Base-by-base conservation (phyloP, 257 asterid genomes). In the Mentha longifolia region DNA sequence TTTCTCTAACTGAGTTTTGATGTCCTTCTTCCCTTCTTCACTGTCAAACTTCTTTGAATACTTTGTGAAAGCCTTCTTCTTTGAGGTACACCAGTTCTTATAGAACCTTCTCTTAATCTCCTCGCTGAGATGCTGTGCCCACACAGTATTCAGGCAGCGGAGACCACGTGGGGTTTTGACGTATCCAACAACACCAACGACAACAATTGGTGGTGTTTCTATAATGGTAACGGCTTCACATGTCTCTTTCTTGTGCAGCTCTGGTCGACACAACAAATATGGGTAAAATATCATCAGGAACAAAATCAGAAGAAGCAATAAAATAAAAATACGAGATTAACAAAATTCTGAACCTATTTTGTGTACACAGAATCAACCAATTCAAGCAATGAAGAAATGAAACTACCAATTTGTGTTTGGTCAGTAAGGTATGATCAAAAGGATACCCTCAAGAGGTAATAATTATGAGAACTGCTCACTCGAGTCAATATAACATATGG, bases 41-140 rank as follows among this genome's bases (percentile, higher is more conserved):
- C 73, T 73, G 8, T 85, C 92, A 12, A 74, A 76, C 63, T 86
- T 90, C 85, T 88, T 88, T 0, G 92, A 70, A 41, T 88, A 90
- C 81, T 86, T 90, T 1, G 86, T 62, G 56, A 90, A 88, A 3
- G 95, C 96, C 76, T 88, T 90, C 91, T 86, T 84, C 54, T 87
- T 89, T 3, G 96, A 89, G 79, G 71, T 82, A 86, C 87, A 82
- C 93, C 93, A 89, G 72, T 90, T 86, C 61, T 87, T 90, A 83
- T 90, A 88, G 76, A 90, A 90, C 72, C 95, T 80, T 83, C 96
- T 84, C 85, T 74, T 88, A 0, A 88, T 78, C 42, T 90, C 95
- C 79, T 90, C 96, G 59, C 80, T 90, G 4, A 90, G 89, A 85
- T 90, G 96, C 15, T 90, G 95, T 6, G 96, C 95, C 92, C 91